phyloP scores from a whole-genome alignment of 2,329 filamentous ascomycete genomes.

The Cladophialophora immunda region DNA sequence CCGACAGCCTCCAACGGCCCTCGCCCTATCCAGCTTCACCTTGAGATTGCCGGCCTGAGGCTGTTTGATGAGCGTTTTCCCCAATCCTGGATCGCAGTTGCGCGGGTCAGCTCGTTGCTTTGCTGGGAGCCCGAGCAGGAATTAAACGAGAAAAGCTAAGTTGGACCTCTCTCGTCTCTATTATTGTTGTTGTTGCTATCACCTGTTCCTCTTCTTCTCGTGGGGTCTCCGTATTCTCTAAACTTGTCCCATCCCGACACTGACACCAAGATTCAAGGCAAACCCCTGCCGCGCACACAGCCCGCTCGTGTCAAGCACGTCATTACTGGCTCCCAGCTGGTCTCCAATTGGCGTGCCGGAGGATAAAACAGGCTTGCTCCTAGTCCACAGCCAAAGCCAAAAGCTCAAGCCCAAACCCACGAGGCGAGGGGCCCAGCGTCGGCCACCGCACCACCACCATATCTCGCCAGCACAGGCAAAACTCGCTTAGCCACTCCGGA shows the following conservation, averaged over 20 bases:
- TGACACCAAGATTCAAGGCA: not conserved
- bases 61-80: not conserved
- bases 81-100: not conserved
- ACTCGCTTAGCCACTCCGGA: not conserved
- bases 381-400: slow-evolving; percentile 9
- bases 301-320: slow-evolving; percentile 8
- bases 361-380: slow-evolving; percentile 36
- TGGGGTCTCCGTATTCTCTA: not conserved
- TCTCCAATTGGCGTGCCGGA: slow-evolving; percentile 17
- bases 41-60: slow-evolving; percentile 11
- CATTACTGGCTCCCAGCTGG: slow-evolving; percentile 10
- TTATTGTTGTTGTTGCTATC: not conserved
- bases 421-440: not conserved
- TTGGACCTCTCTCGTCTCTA: slow-evolving; percentile 7
- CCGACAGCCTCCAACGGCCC: slow-evolving; percentile 1
- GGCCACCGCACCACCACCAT: not conserved
- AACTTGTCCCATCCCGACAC: not conserved
- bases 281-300: not conserved
- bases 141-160: slow-evolving; percentile 18
- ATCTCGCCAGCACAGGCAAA: not conserved
- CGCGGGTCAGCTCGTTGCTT: not conserved
- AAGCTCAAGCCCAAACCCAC: not conserved
- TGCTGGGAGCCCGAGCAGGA: not conserved
- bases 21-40: not conserved
- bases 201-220: not conserved